Conservation (phyloP, 257 asterid genomes). For the Capsicum rhomboideum region DNA sequence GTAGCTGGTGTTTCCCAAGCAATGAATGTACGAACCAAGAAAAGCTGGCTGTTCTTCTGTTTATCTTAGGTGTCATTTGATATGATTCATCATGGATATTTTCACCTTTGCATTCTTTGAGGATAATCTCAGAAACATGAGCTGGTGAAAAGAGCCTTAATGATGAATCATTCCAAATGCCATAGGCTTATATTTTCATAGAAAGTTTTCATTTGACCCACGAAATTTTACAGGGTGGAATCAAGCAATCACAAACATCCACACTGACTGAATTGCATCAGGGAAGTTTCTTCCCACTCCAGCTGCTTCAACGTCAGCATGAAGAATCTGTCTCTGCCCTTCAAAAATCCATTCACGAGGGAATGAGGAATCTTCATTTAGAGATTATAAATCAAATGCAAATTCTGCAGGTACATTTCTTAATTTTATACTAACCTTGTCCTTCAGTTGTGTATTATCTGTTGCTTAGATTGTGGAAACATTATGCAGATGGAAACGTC, state of each 20-base stretch:
- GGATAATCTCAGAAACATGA: neutral
- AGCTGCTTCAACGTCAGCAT: constrained; percentile 81
- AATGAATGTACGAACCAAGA: constrained; percentile 46
- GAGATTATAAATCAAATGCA: constrained; percentile 82
- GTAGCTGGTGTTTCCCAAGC: constrained; percentile 36
- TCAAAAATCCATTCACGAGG: constrained; percentile 86
- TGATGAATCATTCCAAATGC: neutral
- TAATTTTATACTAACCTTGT: neutral
- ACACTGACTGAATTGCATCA: constrained; percentile 48
- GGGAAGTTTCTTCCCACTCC: constrained; percentile 80
- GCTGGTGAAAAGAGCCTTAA: neutral
- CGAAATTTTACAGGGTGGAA: constrained; percentile 50
- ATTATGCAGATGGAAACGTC: too few species aligned
- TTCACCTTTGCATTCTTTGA: neutral
- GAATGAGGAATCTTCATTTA: constrained; percentile 80
- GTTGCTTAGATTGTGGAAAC: constrained; percentile 37
- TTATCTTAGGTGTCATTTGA: too few species aligned
- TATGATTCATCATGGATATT: neutral
- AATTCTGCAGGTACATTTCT: constrained; percentile 69
- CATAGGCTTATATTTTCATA: neutral
- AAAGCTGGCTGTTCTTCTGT: too few species aligned
- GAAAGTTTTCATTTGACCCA: neutral
- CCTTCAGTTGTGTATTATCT: neutral
- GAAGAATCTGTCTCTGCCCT: constrained; percentile 76
- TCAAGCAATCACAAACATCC: constrained; percentile 24